Base-by-base conservation (phyloP, 202 grass and related monocot species). In the Carex sylvatica region DNA sequence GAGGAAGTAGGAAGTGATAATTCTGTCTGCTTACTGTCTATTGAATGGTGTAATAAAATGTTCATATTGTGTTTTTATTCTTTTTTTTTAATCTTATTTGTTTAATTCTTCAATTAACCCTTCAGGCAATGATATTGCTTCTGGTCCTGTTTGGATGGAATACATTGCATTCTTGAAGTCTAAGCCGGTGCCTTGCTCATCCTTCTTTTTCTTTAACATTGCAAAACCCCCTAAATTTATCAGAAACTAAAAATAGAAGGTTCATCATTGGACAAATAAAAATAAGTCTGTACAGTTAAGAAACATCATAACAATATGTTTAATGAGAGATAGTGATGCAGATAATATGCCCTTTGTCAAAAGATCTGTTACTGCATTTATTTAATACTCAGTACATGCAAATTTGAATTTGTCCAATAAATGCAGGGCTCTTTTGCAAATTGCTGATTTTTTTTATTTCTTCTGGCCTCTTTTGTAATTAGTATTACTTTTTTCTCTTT, bases 141-240 rank as follows among this genome's bases (percentile, higher is more conserved):
- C 92, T 81, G 95, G 95, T 59, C 91, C 92, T 58, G 83, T 95
- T 83, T 98, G 95, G 95, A 88, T 95, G 95, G 95, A 98, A 9
- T 98, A 98, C 82, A 95, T 98, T 78, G 42, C 88, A 74, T 95
- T 98, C 83, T 90, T 98, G 80, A 98, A 98, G 84, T 89, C 91
- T 62, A 90, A 95, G 92, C 95, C 90, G 80, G 95, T 95, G 19
- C 79, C 92, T 81, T 58, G 6, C 44, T 79, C 12, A 84, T 84
- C 40, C 31, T 85, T 87, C 12, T 61, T 35, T 82, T 84, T 26
- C 8, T 77, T 7, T 0, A 31, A 77, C 26, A 19, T 36, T 36
- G 9, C 8, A 77, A 77, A 36, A 6, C 73, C 23, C 3, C 1
- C 24, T 18, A 56, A 76, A 76, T 35, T 31, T 59, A 51, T 64